Evolutionary conservation across 192 early-diverging fungal species (phyloP), one percentile per base, ranked within the genome.

Genomic region (Coemansia sp.): DNA sequence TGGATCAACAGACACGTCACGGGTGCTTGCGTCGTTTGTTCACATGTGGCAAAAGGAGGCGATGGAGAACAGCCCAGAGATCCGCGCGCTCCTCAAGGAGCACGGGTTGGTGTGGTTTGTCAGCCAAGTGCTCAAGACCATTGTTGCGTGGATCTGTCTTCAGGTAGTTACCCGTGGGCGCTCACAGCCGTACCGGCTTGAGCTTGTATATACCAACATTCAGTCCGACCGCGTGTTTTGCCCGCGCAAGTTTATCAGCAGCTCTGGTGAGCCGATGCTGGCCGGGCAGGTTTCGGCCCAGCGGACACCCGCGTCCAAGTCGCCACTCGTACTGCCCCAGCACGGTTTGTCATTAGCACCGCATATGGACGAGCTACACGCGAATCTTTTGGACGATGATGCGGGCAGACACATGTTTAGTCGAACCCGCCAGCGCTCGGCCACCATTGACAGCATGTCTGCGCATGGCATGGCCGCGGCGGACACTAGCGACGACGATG

Each of bases 1-100:
- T 82, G 97, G 97, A 21, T 87, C 90, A 2, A 97, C 92, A 6
- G 95, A 98, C 65, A 94, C 95, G 0, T 95, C 94, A 14, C 83
- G 89, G 23, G 92, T 92, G 11, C 71, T 95, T 25, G 87, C 90
- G 1, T 86, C 91, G 19, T 84, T 96, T 44, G 87, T 96, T 28
- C 73, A 87, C 32, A 73, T 96, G 50, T 85, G 92, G 25, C 85
- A 86, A 42, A 81, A 86, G 18, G 92, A 95, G 71, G 68, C 90
- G 5, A 65, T 83, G 52, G 84, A 90, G 11, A 84, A 73, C 23
- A 80, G 89, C 62, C 82, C 85, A 3, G 87, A 88, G 27, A 85
- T 88, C 49, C 80, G 67, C 44, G 77, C 68, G 14, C 56, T 78
- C 23, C 62, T 85, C 24, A 77, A 81, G 16, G 81, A 86, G 60